phyloP scores from a whole-genome alignment of 768 basidiomycete genomes.

The Hygrocybe punicea region DNA sequence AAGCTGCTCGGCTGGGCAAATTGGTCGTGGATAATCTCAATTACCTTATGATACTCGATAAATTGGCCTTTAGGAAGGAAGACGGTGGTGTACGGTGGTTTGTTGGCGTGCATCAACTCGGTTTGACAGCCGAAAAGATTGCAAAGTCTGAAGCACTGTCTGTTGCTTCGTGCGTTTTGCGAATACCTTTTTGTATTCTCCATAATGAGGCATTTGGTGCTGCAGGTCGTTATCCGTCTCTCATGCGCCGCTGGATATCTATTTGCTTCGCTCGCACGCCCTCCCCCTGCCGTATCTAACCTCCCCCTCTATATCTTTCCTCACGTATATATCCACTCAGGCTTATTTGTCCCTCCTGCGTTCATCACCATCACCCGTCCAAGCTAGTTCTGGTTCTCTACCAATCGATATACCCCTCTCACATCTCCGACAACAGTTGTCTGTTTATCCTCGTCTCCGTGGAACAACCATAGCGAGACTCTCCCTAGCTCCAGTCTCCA shows the following conservation, averaged over 20 bases:
- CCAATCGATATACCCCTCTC: slow-evolving; percentile 52
- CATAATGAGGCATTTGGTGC: slow-evolving; percentile 8
- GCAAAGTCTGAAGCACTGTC: slow-evolving; percentile 52
- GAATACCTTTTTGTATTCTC: neutral
- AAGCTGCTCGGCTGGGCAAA: slow-evolving; percentile 49
- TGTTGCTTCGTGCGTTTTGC: slow-evolving; percentile 50
- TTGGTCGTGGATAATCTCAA: slow-evolving; percentile 53
- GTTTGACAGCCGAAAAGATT: slow-evolving; percentile 46
- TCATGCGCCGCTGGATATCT: slow-evolving; percentile 64
- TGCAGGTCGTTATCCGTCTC: slow-evolving; percentile 39
- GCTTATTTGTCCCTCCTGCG: slow-evolving; percentile 64
- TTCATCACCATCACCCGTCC: slow-evolving; percentile 20
- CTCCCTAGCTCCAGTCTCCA: slow-evolving; percentile 33
- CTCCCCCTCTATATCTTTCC: slow-evolving; percentile 67
- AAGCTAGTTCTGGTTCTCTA: slow-evolving; percentile 26
- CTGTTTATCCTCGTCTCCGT: slow-evolving; percentile 31
- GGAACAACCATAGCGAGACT: slow-evolving; percentile 60
- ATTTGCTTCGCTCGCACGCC: slow-evolving; percentile 60
- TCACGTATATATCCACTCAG: slow-evolving; percentile 65
- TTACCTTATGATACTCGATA: slow-evolving; percentile 72
- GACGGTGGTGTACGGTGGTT: slow-evolving; percentile 74
- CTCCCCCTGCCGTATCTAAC: slow-evolving; percentile 71
- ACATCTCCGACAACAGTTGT: slow-evolving; percentile 47
- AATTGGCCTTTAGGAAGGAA: slow-evolving; percentile 57
- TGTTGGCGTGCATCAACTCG: slow-evolving; percentile 56